Evolutionary conservation across 441 rosid genomes (phyloP).

Genomic region (Corymbia citriodora): DNA sequence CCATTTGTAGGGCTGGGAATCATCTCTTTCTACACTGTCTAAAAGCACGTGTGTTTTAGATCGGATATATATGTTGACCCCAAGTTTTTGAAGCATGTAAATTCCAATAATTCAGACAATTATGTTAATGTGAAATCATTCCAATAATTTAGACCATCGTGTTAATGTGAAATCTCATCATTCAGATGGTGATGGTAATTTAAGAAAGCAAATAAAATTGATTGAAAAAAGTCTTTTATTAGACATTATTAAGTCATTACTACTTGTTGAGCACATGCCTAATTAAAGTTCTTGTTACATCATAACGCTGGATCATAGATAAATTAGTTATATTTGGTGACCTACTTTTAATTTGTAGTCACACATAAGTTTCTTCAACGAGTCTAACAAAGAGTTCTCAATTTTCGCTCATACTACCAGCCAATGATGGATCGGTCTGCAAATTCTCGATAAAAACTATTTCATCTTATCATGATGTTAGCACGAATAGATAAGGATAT

Average conservation of each 20-base stretch:
- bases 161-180: too few species aligned
- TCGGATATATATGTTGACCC: not conserved
- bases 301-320: fast-evolving
- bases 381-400: not conserved
- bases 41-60: not conserved
- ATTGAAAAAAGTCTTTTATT: fast-evolving
- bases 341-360: fast-evolving
- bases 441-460: not conserved
- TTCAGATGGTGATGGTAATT: fast-evolving
- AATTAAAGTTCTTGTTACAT: not conserved
- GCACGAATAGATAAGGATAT: fast-evolving
- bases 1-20: not conserved
- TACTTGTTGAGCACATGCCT: not conserved
- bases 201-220: not conserved
- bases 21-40: not conserved
- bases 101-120: not conserved
- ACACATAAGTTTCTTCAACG: not conserved
- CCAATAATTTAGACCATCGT: not conserved
- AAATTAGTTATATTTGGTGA: not conserved
- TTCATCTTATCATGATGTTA: not conserved
- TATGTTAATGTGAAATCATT: not conserved
- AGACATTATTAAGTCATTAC: not conserved
- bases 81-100: not conserved
- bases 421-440: not conserved
- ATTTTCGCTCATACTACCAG: not conserved